Conservation (phyloP, 805 yeast species). For the Pichia insulana region DNA sequence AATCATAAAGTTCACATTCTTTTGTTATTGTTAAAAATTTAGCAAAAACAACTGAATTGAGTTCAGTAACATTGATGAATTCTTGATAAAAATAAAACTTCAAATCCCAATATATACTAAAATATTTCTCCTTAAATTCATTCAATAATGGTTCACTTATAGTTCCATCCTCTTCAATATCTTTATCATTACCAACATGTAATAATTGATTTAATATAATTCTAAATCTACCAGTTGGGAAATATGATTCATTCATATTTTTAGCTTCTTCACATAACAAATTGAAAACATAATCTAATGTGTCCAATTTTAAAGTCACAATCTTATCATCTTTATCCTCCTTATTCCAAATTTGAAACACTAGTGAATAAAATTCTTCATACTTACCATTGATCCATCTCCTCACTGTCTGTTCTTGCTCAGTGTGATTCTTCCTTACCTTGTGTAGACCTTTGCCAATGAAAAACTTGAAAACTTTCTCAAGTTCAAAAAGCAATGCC, state of each 20-base stretch:
- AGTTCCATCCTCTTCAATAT: slow-evolving; percentile 37
- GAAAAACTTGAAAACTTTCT: slow-evolving; percentile 40
- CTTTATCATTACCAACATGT: slow-evolving; percentile 30
- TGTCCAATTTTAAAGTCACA: slow-evolving; percentile 43
- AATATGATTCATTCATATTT: slow-evolving; percentile 47
- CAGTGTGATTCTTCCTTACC: slow-evolving; percentile 24
- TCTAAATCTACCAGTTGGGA: slow-evolving; percentile 49
- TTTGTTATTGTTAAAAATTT: slow-evolving; percentile 34
- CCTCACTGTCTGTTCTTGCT: slow-evolving; percentile 43
- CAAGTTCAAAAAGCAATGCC: slow-evolving; percentile 33
- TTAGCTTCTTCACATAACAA: slow-evolving; percentile 48
- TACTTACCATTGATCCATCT: slow-evolving; percentile 59
- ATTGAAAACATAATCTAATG: slow-evolving; percentile 47
- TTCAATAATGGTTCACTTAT: slow-evolving; percentile 29
- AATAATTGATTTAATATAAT: slow-evolving; percentile 29
- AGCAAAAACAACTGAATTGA: slow-evolving; percentile 25
- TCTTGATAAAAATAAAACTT: slow-evolving; percentile 64
- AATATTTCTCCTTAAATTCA: slow-evolving; percentile 51
- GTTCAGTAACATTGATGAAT: slow-evolving; percentile 21
- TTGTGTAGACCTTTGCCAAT: slow-evolving; percentile 35
- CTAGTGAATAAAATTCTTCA: slow-evolving; percentile 38
- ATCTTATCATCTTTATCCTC: slow-evolving; percentile 28
- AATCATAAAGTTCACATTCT: slow-evolving; percentile 23
- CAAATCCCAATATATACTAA: slow-evolving; percentile 60
- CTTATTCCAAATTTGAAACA: slow-evolving; percentile 35